These are phyloP conservation scores for Solanum hybrid DNA, from an alignment of 305 asterid species.

Conservation along the genomic window DNA sequence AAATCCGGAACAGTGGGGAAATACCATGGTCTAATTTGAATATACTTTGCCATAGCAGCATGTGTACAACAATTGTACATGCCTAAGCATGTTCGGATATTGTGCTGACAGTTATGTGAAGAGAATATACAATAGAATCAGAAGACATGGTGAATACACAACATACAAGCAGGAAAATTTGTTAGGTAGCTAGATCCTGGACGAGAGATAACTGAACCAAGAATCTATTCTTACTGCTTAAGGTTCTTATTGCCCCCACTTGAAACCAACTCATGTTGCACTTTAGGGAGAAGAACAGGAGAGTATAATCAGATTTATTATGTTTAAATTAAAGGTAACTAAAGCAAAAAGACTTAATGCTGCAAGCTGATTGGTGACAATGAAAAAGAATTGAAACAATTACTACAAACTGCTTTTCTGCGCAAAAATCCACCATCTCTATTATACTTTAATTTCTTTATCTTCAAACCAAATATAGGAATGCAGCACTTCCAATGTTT, in stretches of 20 bases:
- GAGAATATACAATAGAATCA: not conserved
- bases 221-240: not conserved
- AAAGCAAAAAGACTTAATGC: not conserved
- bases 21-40: not conserved
- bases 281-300: not conserved
- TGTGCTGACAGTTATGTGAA: not conserved
- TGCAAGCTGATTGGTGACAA: not conserved
- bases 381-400: not conserved
- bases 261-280: not conserved
- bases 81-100: not conserved
- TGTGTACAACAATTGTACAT: not conserved
- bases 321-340: not conserved
- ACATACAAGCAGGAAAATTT: not conserved
- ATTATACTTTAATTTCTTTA: not conserved
- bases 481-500: not conserved
- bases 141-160: not conserved
- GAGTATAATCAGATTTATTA: not conserved
- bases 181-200: not conserved
- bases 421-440: not conserved
- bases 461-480: not conserved
- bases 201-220: not conserved
- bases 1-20: not conserved
- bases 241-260: not conserved
- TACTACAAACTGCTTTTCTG: not conserved
- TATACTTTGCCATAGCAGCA: not conserved